These are phyloP conservation scores for Coccomyxa subellipsoidea DNA, from an alignment of 163 green algal species.

Conservation along the genomic window DNA sequence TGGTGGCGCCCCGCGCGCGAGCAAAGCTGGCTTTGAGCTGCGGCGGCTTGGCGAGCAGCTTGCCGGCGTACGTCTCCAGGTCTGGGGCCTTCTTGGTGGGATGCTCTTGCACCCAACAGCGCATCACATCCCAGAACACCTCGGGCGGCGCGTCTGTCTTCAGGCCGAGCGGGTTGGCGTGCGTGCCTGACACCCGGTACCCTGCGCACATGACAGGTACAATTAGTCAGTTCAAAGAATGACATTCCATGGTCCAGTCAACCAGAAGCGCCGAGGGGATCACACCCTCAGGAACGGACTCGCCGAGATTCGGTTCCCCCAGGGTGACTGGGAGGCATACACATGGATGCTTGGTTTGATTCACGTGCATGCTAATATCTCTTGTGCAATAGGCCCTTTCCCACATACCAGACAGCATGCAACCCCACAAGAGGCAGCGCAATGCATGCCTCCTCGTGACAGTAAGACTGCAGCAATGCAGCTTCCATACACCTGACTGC, in stretches of 20 bases:
- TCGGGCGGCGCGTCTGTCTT: conserved; percentile 91
- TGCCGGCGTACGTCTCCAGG: conserved; percentile 49
- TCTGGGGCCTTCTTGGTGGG: conserved; percentile 58
- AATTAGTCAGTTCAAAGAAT: too few species aligned
- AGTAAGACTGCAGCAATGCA: too few species aligned
- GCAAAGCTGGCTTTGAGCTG: conserved; percentile 78
- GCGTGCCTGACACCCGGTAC: conserved; percentile 76
- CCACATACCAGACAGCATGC: too few species aligned
- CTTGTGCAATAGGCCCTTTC: background rate
- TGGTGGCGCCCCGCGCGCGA: conserved; percentile 41
- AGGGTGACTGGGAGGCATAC: background rate
- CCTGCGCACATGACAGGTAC: conserved; percentile 19
- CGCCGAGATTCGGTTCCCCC: too few species aligned
- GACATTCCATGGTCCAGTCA: too few species aligned
- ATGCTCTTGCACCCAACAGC: conserved; percentile 87
- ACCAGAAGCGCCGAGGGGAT: too few species aligned
- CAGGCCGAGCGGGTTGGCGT: conserved; percentile 85
- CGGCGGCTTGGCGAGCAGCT: conserved; percentile 79
- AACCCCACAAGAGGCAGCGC: too few species aligned
- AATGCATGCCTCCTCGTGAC: too few species aligned
- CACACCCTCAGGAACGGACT: too few species aligned
- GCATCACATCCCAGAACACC: conserved; percentile 95
- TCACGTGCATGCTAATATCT: background rate
- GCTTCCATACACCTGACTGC: too few species aligned
- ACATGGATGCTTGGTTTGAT: background rate